Percentiles rank a stretch among this genome's conserved stretches.
These are phyloP conservation scores for Aspergillus uvarum DNA, from an alignment of 2,329 filamentous ascomycete species.

Conservation along the genomic window DNA sequence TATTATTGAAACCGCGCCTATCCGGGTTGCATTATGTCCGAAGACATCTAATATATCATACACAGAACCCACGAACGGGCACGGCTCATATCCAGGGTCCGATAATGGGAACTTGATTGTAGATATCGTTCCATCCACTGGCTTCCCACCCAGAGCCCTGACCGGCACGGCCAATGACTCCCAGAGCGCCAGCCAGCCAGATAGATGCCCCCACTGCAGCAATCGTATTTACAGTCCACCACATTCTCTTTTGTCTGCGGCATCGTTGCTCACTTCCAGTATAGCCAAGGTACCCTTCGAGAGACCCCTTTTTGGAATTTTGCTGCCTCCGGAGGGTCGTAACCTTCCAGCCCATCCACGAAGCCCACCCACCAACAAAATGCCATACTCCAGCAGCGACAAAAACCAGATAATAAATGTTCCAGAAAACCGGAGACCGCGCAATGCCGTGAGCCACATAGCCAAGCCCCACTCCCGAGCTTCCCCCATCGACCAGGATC, in stretches of 20 bases:
- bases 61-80: neutral
- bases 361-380: conserved; percentile 81
- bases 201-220: conserved; percentile 58
- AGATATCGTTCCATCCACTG: conserved; percentile 75
- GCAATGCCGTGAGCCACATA: conserved; percentile 86
- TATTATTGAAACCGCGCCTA: neutral
- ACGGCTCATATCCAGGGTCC: conserved; percentile 49
- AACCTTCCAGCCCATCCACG: conserved; percentile 65
- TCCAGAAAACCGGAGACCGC: conserved; percentile 65
- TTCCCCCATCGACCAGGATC: conserved; percentile 74
- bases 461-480: conserved; percentile 77
- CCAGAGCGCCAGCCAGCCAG: conserved; percentile 82
- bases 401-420: conserved; percentile 67
- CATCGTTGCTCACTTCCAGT: conserved; percentile 55
- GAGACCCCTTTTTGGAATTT: conserved; percentile 28
- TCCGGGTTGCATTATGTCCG: neutral
- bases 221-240: conserved; percentile 69
- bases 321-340: conserved; percentile 34
- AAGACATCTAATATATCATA: neutral
- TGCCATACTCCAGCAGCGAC: conserved; percentile 70
- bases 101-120: conserved; percentile 59
- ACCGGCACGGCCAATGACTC: conserved; percentile 72
- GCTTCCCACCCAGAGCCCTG: conserved; percentile 74
- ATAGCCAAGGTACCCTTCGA: conserved; percentile 34
- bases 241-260: conserved; percentile 60